Conservation (phyloP, 352 stramenopile species). For the Globisporangium echinulatum region DNA sequence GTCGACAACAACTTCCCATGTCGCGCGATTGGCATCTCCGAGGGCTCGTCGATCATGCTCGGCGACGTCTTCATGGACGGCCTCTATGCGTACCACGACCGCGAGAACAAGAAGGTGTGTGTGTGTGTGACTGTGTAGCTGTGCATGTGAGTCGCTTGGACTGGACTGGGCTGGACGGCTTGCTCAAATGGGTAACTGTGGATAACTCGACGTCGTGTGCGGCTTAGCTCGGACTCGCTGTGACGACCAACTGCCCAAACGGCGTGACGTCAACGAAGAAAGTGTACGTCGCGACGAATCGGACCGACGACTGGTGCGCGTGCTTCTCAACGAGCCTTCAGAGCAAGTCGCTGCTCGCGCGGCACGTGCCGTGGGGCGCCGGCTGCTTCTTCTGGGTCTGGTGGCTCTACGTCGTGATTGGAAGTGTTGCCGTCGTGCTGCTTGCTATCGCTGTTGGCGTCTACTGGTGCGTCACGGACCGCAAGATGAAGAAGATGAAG, state of each 20-base stretch:
- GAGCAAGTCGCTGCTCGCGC: conserved; percentile 46
- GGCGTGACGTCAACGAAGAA: conserved; percentile 70
- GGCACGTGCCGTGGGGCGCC: conserved; percentile 49
- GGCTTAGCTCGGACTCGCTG: conserved; percentile 42
- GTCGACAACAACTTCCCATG: conserved; percentile 42
- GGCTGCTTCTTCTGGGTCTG: conserved; percentile 82
- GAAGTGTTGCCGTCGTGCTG: conserved; percentile 45
- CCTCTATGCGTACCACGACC: conserved; percentile 73
- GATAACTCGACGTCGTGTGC: too few relatives aligned
- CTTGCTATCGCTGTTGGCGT: conserved; percentile 46
- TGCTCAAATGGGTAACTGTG: not conserved
- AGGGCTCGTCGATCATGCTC: conserved; percentile 60
- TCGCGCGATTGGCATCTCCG: conserved; percentile 71
- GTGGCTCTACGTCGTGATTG: conserved; percentile 83
- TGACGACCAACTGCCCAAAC: conserved; percentile 77
- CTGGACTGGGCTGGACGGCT: not conserved
- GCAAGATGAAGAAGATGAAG: conserved; percentile 35
- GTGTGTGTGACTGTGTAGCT: too few relatives aligned
- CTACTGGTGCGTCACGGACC: conserved; percentile 52
- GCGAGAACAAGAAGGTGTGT: conserved; percentile 31
- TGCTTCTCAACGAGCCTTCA: conserved; percentile 68
- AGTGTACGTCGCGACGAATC: conserved; percentile 31
- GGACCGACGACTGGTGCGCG: conserved; percentile 48
- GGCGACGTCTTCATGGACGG: conserved; percentile 85
- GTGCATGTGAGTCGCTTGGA: too few relatives aligned